A percentile compares a stretch with the other conserved stretches of the same genome.
Conservation (phyloP, 345 rosid genomes). For the Nephelium lappaceum region DNA sequence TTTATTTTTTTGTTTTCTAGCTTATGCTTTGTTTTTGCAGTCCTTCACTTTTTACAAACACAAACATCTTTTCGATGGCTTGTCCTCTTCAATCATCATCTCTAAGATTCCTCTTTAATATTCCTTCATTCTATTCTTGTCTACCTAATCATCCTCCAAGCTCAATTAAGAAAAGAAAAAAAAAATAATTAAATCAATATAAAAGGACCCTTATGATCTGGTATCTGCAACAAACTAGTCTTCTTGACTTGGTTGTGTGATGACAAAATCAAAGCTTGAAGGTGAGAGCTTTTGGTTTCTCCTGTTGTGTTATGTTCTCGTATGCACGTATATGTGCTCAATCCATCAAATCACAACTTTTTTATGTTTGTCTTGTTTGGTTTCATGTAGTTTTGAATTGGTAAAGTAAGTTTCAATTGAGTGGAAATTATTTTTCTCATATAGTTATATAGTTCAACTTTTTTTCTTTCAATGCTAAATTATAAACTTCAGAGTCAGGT, state of each 20-base stretch:
- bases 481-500: not conserved
- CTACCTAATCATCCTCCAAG: not conserved
- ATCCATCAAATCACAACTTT: not conserved
- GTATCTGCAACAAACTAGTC: not conserved
- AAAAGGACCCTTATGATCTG: not conserved
- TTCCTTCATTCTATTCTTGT: conserved; percentile 11
- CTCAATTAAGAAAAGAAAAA: not conserved
- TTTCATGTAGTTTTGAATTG: not conserved
- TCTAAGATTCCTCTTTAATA: conserved; percentile 21
- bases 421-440: not conserved
- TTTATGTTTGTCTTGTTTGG: not conserved
- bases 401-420: not conserved
- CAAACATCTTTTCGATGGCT: conserved; percentile 12
- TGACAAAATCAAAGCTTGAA: conserved; percentile 10
- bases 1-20: conserved; percentile 18
- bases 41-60: conserved; percentile 16
- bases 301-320: not conserved
- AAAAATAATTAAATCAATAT: not conserved
- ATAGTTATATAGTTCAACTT: not conserved
- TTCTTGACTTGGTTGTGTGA: not conserved
- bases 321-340: not conserved
- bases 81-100: conserved; percentile 18
- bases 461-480: not conserved
- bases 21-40: conserved; percentile 10
- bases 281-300: not conserved